Conservation (phyloP, 1,284 basidiomycete species). For the Thecaphora frezii region DNA sequence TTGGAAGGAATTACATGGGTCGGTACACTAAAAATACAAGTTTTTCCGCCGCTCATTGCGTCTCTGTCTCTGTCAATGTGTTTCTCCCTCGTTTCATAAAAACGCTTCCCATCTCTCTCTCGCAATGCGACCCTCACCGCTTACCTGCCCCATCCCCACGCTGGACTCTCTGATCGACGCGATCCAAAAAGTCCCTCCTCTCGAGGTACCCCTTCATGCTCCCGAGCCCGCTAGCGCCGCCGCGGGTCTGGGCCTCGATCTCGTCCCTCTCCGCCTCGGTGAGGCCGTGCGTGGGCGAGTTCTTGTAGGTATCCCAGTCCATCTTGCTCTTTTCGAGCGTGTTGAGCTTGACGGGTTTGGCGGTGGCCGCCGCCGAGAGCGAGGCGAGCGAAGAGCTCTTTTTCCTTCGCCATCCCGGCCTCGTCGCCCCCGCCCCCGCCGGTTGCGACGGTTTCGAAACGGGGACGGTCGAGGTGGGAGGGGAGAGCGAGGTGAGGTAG, state of each 20-base stretch:
- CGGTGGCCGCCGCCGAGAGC: slow-evolving; percentile 20
- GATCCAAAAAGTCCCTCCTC: slow-evolving; percentile 50
- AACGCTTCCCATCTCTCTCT: too few species aligned
- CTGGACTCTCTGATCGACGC: slow-evolving; percentile 23
- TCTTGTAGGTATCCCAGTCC: slow-evolving; percentile 48
- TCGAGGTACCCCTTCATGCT: slow-evolving; percentile 56
- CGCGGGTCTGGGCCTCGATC: slow-evolving; percentile 54
- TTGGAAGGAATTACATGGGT: too few species aligned
- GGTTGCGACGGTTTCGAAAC: slow-evolving; percentile 3
- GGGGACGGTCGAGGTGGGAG: not conserved
- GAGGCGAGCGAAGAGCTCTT: slow-evolving; percentile 37
- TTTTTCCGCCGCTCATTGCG: too few species aligned
- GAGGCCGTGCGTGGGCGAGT: slow-evolving; percentile 17
- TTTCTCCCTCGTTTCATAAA: too few species aligned
- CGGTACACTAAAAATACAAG: too few species aligned
- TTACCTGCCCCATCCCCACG: too few species aligned
- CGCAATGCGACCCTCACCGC: too few species aligned
- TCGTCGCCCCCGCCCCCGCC: not conserved
- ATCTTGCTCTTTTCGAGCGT: slow-evolving; percentile 57
- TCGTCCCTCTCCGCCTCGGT: slow-evolving; percentile 48
- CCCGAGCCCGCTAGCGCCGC: slow-evolving; percentile 48
- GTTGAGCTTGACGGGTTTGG: slow-evolving; percentile 48
- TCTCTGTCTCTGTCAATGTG: too few species aligned
- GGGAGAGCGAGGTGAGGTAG: slow-evolving; percentile 13
- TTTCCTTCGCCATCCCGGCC: slow-evolving; percentile 21